Evolutionary conservation across 495 filamentous ascomycete genomes (phyloP), one percentile per base, ranked within the genome.

Genomic region (Corynascus novoguineensis): DNA sequence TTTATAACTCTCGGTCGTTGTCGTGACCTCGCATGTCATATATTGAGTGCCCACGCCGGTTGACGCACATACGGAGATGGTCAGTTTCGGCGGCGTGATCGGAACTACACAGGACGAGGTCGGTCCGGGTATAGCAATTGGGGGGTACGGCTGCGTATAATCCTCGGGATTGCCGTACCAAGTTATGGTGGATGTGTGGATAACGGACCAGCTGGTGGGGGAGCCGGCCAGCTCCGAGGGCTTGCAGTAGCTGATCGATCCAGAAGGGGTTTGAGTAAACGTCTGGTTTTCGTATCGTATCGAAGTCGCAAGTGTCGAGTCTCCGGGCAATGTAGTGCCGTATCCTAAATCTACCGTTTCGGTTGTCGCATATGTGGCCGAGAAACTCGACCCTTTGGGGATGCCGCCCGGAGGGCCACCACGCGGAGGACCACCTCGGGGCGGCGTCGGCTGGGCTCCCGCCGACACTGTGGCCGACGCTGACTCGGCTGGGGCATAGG

Each of bases 121-220:
- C 2, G 66, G 65, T n/a, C 50, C 57, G 1, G 65, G 76, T 0
- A 68, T 67, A 14, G 55, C 60, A 38, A 77, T 67, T 17, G 69
- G 62, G 10, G 74, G 67, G 51, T 67, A 79, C 11, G 70, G 69
- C 7, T 68, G 69, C 19, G 72, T 74, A 60, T 78, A 78, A 44
- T 75, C 69, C 24, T 55, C 50, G 24, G 73, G 72, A 50, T 74
- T 60, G 15, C 73, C 74, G 31, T 58, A 66, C 72, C 73, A 76
- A 28, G 76, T 78, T 34, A 68, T 65, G 1, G 76, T 78, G 45
- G 65, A 67, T 4, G 74, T 77, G 62, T 77, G 57, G n/a, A 73
- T 58, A 45, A 78, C 63, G 5, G 70, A 71, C 55, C 74, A 78
- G 25, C 53, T 55, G 19, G 68, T 71, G 10, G 37, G 12, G 22